Base-by-base conservation (phyloP, 2,329 filamentous ascomycete species). In the Alternaria burnsii region DNA sequence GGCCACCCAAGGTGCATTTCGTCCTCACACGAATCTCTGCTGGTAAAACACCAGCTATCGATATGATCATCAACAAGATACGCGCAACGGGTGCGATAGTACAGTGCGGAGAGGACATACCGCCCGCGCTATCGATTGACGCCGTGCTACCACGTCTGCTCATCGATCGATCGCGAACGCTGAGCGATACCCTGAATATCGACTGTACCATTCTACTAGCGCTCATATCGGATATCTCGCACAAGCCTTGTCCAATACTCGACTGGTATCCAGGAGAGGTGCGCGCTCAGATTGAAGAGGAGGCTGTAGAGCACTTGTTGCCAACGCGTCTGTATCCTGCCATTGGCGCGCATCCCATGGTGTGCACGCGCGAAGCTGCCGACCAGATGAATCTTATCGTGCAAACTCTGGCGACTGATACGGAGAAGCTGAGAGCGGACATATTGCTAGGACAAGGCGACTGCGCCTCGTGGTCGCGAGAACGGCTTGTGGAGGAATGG, bases 161-260 rank as follows among this genome's bases (percentile, higher is more conserved):
- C 22, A 69, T 79, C 32, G 77, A 82, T 61, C 73, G 74, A 8
- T 79, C 77, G 7, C 69, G 76, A 4, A 66, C 67, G 5, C 76
- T 84, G 30, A 80, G 82, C 1, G 63, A 79, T 2, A 81, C 77
- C 0, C 69, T 89, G 28, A 88, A 90, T 69, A 83, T 90, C 56
- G 88, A 90, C 74, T 89, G 87, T 55, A 92, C 90, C 1, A 86
- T 92, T 47, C 83, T 94, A 6, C 84, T 94, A 5, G 90, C 90
- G 5, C 80, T 93, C 3, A 86, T 90, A 1, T 92, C 90, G 0
- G 91, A 94, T 69, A 87, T 93, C 26, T 90, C 89, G 2, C 89
- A 93, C 72, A 78, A 79, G 34, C 71, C 78, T 38, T 80, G 81
- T 28, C 69, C 77, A 3, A 80, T 83, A 46, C 79, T 84, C 34